Evolutionary conservation across 805 yeast species (phyloP), one percentile per base, ranked within the genome.

Genomic region (Metschnikowia proteae): DNA sequence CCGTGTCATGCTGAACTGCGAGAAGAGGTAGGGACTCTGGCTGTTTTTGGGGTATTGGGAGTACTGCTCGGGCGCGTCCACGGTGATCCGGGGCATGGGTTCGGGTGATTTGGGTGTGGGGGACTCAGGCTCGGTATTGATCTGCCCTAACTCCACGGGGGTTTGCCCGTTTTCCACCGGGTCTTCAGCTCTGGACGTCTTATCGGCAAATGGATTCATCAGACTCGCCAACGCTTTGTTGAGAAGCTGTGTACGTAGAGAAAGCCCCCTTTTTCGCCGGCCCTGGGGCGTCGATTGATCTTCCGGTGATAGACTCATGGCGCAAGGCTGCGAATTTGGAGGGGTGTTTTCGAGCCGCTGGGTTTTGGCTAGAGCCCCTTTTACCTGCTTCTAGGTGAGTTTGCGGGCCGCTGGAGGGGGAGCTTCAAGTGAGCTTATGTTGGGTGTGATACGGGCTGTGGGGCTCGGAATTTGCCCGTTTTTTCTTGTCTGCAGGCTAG

Each of bases 221-320:
- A 47, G 60, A 13, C 55, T 37, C 45, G 57, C 53, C 26, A 59
- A 47, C 11, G 71, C 62, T 51, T 74, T 80, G 60, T 74, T 80
- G 66, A 84, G 76, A 43, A 85, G 70, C 66, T 85, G 89, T 0
- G 86, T 73, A 51, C 91, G 71, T 48, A 85, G 64, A 6, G 88
- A 82, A 51, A 82, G 80, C 0, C 90, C 90, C 57, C 91, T 65
- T 52, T 75, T 77, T 53, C 87, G 68, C 29, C 76, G 49, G 9
- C 60, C 47, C 25, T 51, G 62, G 8, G 61, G 61, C 27, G 59
- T 54, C 34, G 51, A 45, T 30, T 23, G 40, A 30, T 31, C 23
- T 6, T 34, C 47, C 9, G 43, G 40, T 2, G 43, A 40, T n/a
- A 40, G 29, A 23, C 43, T 40, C 43, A 40, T 40, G 27, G 28